These are phyloP conservation scores for Maudiozyma saulgeensis DNA, from an alignment of 805 yeast species.

Conservation along the genomic window DNA sequence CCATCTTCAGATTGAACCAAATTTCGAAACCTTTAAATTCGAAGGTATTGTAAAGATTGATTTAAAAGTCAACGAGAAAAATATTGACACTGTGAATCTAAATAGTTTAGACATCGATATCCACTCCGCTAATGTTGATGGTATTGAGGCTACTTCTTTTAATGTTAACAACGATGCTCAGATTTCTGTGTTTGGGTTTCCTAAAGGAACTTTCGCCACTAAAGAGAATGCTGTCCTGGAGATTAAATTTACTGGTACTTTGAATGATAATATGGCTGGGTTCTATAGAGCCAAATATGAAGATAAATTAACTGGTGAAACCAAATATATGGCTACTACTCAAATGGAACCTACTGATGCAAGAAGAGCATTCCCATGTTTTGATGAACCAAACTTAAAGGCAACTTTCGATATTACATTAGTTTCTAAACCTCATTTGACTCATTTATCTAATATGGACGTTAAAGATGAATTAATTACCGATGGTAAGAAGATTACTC, in stretches of 20 bases:
- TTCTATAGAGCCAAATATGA: slow-evolving; percentile 63
- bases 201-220: slow-evolving; percentile 27
- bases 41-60: slow-evolving; percentile 47
- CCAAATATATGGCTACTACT: slow-evolving; percentile 68
- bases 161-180: slow-evolving; percentile 47
- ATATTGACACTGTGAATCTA: slow-evolving; percentile 39
- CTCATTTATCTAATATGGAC: slow-evolving; percentile 65
- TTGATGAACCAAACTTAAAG: slow-evolving; percentile 75
- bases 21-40: slow-evolving; percentile 48
- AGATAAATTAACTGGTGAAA: slow-evolving; percentile 47
- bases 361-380: slow-evolving; percentile 79
- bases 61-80: slow-evolving; percentile 39
- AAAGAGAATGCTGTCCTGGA: slow-evolving; percentile 28
- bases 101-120: slow-evolving; percentile 60
- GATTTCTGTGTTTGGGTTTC: slow-evolving; percentile 51
- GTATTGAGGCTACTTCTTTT: slow-evolving; percentile 35
- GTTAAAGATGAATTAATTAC: slow-evolving; percentile 39
- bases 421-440: slow-evolving; percentile 44
- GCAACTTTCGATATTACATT: slow-evolving; percentile 60
- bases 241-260: slow-evolving; percentile 48
- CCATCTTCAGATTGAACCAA: slow-evolving; percentile 55
- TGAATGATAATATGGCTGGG: slow-evolving; percentile 76
- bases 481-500: slow-evolving; percentile 43
- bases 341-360: slow-evolving; percentile 86
- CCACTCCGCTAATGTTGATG: slow-evolving; percentile 36